Percentiles rank a stretch among this genome's conserved stretches.
Evolutionary conservation across 176 grass and related monocot species (phyloP).

Genomic region (Leersia perrieri): DNA sequence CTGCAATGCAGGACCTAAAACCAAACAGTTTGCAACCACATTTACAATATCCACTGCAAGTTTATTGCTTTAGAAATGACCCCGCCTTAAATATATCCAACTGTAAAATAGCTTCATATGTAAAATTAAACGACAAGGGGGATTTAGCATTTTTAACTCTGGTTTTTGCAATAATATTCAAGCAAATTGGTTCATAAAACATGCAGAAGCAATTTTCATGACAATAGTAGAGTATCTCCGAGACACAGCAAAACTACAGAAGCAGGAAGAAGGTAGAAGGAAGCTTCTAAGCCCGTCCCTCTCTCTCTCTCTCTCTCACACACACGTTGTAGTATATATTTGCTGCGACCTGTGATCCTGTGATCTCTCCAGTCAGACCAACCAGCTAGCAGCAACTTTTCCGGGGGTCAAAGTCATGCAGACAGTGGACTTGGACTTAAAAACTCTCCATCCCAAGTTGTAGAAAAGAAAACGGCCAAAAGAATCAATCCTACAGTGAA

Average conservation of each 20-base stretch:
- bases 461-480: background rate
- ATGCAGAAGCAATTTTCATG: background rate
- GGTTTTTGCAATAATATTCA: background rate
- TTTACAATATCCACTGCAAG: background rate
- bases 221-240: background rate
- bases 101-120: background rate
- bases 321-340: background rate
- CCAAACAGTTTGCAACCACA: too few species aligned
- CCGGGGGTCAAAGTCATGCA: constrained; percentile 33
- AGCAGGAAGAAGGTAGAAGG: constrained; percentile 17
- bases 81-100: background rate
- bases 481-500: background rate
- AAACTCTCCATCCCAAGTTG: background rate
- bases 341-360: background rate
- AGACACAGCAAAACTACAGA: background rate
- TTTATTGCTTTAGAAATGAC: too few species aligned
- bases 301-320: too few species aligned
- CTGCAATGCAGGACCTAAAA: background rate
- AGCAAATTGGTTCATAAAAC: background rate
- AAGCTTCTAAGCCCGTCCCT: constrained; percentile 14
- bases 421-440: constrained; percentile 29
- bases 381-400: background rate
- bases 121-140: too few species aligned
- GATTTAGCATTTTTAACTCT: background rate
- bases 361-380: background rate